Evolutionary conservation across 805 yeast genomes (phyloP), one percentile per base, ranked within the genome.

Genomic region (Ogataea salicorniae): DNA sequence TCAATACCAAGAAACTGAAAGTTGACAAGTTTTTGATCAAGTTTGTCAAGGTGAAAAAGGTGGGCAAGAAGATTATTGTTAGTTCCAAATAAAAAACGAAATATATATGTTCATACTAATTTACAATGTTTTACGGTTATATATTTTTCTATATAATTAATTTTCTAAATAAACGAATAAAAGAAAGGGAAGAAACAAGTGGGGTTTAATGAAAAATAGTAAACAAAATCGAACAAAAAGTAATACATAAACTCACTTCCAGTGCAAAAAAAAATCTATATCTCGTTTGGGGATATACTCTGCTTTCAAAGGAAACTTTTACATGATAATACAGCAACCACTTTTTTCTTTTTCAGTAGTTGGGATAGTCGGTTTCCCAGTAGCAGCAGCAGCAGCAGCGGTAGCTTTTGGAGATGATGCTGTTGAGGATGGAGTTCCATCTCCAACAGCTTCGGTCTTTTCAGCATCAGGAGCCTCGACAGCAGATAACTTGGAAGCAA

Each of bases 21-120:
- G 64, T 74, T 16, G 89, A 83, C 31, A 74, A 69, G 43, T 80
- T 82, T 53, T 67, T 82, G 33, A 70, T 82, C 75, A 84, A 84
- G 59, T 81, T 67, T 60, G 87, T 89, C 1, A 71, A 76, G 43
- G 76, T 79, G 54, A 72, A 71, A 54, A 72, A 70, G 41, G 59
- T 68, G 4, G 84, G 80, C 11, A 70, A 69, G 45, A 70, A 67
- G 22, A 41, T 20, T 6, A 16, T 61, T 9, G 58, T 57, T 22
- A 47, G 56, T 16, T 43, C 50, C 9, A 51, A 55, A 42, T 46
- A 39, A 34, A 17, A 22, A 36, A n/a, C 39, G 31, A 29, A 15
- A 11, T 15, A 7, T 26, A 26, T 26, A 26, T 26, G 9, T 26
- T 26, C 11, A 26, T 26, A 3, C 11, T 3, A 26, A 26, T 26